Percentiles rank a stretch among this genome's conserved stretches.
Conservation (phyloP, 306 rosid genomes). For the Prunus dulcis region DNA sequence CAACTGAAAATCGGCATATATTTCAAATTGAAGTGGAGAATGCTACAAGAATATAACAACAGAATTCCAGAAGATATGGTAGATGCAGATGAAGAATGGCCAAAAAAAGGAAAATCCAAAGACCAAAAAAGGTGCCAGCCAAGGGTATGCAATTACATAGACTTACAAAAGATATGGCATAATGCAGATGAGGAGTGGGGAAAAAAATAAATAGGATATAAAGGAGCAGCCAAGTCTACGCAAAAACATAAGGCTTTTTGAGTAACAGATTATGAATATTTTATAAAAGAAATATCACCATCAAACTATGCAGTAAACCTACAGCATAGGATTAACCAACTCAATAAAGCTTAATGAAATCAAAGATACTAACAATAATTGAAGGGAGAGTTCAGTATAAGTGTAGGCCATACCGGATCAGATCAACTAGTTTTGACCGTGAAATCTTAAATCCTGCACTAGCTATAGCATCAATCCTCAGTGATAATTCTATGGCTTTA, state of each 20-base stretch:
- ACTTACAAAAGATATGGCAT: background rate
- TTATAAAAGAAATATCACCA: background rate
- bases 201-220: background rate
- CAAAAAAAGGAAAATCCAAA: too few relatives aligned
- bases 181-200: background rate
- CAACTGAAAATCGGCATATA: too few relatives aligned
- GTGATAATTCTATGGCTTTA: conserved; percentile 75
- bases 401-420: conserved; percentile 52
- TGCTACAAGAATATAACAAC: background rate
- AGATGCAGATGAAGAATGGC: too few relatives aligned
- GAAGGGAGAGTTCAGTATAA: background rate
- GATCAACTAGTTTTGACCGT: conserved; percentile 83
- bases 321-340: background rate
- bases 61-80: too few relatives aligned
- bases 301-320: conserved; percentile 3
- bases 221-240: background rate
- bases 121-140: too few relatives aligned
- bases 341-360: background rate
- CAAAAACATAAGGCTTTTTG: background rate
- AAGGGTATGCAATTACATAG: background rate
- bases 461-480: conserved; percentile 89
- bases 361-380: background rate
- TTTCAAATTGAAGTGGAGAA: too few relatives aligned
- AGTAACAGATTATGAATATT: background rate
- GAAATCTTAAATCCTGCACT: conserved; percentile 96